A percentile compares a stretch with the other conserved stretches of the same genome.
phyloP scores from a whole-genome alignment of 371 early-diverging fungal species.

The Mucor circinelloides region DNA sequence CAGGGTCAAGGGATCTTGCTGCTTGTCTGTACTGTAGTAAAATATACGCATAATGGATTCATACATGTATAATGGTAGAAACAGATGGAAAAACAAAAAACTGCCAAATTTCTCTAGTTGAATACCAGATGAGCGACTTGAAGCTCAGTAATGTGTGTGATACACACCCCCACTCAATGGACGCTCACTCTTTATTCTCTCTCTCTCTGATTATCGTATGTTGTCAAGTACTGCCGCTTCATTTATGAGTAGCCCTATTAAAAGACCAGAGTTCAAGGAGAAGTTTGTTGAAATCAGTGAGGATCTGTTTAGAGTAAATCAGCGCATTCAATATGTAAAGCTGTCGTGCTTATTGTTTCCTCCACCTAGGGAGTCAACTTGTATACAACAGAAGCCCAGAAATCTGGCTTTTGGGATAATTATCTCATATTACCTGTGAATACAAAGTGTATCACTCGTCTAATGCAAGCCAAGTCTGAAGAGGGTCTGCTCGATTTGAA shows the following conservation, averaged over 20 bases:
- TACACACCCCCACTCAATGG: not conserved
- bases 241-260: not conserved
- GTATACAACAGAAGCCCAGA: not conserved
- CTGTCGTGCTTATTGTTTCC: not conserved
- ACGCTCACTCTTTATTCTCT: not conserved
- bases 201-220: not conserved
- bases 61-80: not conserved
- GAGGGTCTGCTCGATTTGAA: slow-evolving; percentile 44
- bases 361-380: not conserved
- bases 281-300: slow-evolving; percentile 60
- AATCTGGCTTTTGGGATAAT: slow-evolving; percentile 45
- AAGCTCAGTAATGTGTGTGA: not conserved
- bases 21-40: slow-evolving; percentile 16
- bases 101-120: not conserved
- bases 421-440: slow-evolving; percentile 53
- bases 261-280: slow-evolving; percentile 45
- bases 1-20: slow-evolving; percentile 9
- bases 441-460: slow-evolving; percentile 29
- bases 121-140: not conserved
- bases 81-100: not conserved
- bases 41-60: slow-evolving; percentile 22
- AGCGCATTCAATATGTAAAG: not conserved
- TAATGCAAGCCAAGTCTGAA: slow-evolving; percentile 42
- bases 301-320: slow-evolving; percentile 48
- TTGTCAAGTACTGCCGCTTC: not conserved